Evolutionary conservation across 192 early-diverging fungal species (phyloP).

Genomic region (Coemansia sp.): DNA sequence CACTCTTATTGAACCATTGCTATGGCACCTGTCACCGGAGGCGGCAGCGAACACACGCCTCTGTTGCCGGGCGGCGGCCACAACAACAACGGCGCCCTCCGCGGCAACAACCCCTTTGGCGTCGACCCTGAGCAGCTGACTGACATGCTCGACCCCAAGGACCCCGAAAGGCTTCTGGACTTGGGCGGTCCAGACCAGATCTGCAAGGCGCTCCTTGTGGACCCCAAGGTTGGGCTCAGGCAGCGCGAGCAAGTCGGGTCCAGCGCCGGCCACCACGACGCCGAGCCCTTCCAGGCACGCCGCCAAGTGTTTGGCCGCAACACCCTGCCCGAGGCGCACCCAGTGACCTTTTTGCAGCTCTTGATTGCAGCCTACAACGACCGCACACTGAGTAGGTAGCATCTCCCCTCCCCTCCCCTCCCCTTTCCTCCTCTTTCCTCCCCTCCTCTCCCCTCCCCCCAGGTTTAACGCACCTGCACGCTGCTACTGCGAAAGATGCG

Average conservation of each 20-base stretch:
- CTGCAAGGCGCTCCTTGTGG: slow-evolving; percentile 60
- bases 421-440: too few species aligned
- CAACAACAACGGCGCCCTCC: slow-evolving; percentile 1
- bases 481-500: neutral
- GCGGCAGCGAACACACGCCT: slow-evolving; percentile 46
- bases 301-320: slow-evolving; percentile 52
- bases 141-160: slow-evolving; percentile 65
- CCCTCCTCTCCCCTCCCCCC: neutral
- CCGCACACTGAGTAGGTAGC: slow-evolving; percentile 60
- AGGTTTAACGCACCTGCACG: neutral
- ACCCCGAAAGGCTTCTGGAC: slow-evolving; percentile 56
- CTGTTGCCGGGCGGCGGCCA: slow-evolving; percentile 37
- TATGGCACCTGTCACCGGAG: slow-evolving; percentile 29
- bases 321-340: slow-evolving; percentile 56
- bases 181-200: slow-evolving; percentile 62
- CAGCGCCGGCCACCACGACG: slow-evolving; percentile 27
- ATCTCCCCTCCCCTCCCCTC: neutral
- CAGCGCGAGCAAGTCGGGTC: slow-evolving; percentile 51
- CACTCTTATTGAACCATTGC: slow-evolving; percentile 3
- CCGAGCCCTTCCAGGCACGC: slow-evolving; percentile 50
- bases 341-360: slow-evolving; percentile 58
- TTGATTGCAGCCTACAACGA: slow-evolving; percentile 66
- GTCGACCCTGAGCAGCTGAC: slow-evolving; percentile 56
- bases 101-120: slow-evolving; percentile 33
- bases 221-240: slow-evolving; percentile 60